Conservation (phyloP, 257 asterid species). For the Solanum pennellii region DNA sequence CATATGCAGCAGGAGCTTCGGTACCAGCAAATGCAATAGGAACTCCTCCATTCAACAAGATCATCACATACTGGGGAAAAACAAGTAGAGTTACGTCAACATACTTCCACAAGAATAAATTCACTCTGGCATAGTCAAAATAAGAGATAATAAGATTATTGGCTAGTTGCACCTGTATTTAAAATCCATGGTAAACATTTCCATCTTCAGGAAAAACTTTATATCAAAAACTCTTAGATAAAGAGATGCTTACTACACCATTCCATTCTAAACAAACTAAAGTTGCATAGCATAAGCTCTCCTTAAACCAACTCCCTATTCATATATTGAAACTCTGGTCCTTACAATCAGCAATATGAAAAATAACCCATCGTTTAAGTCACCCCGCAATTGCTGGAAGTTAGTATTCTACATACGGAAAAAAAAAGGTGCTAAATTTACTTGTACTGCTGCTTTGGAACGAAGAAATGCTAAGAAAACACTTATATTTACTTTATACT, state of each 20-base stretch:
- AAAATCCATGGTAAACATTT: not conserved
- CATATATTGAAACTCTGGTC: not conserved
- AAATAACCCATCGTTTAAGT: not conserved
- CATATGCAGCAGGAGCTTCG: conserved; percentile 95
- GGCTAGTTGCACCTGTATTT: not conserved
- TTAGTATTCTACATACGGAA: not conserved
- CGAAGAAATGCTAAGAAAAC: not conserved
- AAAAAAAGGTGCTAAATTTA: not conserved
- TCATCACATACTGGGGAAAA: conserved; percentile 67
- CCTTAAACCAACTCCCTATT: not conserved
- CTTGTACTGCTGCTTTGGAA: not conserved
- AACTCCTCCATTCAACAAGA: conserved; percentile 74
- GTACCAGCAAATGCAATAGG: conserved; percentile 76
- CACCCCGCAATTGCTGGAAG: not conserved
- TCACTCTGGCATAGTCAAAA: not conserved
- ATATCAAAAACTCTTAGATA: not conserved
- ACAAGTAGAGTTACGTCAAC: not conserved
- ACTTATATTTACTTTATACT: not conserved
- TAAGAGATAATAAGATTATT: not conserved
- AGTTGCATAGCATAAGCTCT: fast-evolving
- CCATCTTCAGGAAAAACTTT: not conserved
- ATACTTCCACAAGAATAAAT: not conserved
- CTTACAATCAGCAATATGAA: not conserved
- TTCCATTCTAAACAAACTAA: not conserved
- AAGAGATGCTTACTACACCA: not conserved